These are phyloP conservation scores for Avena atlantica DNA, from an alignment of 176 grass and related monocot species.

Conservation along the genomic window DNA sequence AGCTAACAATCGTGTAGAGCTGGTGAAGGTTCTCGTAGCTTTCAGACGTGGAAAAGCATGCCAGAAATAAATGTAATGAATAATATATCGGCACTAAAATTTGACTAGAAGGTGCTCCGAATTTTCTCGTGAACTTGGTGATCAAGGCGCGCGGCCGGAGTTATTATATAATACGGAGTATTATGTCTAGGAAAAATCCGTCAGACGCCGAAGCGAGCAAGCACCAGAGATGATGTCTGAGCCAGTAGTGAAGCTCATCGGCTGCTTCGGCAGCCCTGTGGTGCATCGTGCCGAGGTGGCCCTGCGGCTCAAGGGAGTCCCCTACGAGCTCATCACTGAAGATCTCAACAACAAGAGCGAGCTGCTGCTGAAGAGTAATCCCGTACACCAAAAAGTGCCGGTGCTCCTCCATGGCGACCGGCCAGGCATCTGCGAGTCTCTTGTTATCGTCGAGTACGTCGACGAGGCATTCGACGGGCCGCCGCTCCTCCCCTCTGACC, in stretches of 20 bases:
- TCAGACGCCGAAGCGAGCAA: no score
- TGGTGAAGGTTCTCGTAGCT: no score
- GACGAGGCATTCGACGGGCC: slow-evolving; percentile 39
- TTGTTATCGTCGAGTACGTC: slow-evolving; percentile 42
- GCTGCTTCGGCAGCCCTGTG: not conserved
- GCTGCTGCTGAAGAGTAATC: slow-evolving; percentile 46
- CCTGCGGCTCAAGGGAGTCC: slow-evolving; percentile 18
- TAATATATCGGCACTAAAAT: no score
- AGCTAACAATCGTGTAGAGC: no score
- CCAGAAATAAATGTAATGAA: no score
- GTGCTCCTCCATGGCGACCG: slow-evolving; percentile 41
- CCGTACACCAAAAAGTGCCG: slow-evolving; percentile 50
- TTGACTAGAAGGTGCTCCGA: no score
- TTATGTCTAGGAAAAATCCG: no score
- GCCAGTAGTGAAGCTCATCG: slow-evolving; percentile 22
- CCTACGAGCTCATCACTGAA: not conserved
- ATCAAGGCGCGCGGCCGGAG: no score
- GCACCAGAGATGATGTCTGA: not conserved
- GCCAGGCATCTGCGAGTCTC: not conserved
- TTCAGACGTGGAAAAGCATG: no score
- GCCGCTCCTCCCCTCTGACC: not conserved
- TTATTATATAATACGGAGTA: no score
- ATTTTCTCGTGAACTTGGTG: no score
- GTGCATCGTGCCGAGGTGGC: slow-evolving; percentile 2
- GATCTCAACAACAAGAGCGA: slow-evolving; percentile 52